Evolutionary conservation across 2,329 filamentous ascomycete genomes (phyloP).

Genomic region (Fusarium bulbicola): DNA sequence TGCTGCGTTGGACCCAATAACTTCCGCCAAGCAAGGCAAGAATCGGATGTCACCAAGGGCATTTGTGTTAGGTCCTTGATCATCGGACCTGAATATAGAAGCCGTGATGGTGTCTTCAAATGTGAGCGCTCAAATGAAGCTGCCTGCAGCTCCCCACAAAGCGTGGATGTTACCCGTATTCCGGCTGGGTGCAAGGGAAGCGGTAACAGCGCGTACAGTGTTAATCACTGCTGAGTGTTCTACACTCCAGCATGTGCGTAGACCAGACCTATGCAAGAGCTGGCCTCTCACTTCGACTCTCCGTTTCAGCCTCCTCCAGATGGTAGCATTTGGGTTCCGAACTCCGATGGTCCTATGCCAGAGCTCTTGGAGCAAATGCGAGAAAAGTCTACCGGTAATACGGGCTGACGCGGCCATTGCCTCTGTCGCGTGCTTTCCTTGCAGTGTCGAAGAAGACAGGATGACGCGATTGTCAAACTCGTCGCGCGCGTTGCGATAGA

Average conservation of each 20-base stretch:
- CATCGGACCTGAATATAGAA: neutral
- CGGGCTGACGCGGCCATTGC: neutral
- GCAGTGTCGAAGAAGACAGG: neutral
- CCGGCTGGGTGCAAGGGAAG: neutral
- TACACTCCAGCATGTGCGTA: neutral
- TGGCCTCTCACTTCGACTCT: neutral
- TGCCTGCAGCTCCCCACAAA: neutral
- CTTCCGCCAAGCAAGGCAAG: neutral
- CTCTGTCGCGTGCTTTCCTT: neutral
- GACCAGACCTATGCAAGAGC: neutral
- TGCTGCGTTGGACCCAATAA: neutral
- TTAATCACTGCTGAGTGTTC: neutral
- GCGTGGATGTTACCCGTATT: neutral
- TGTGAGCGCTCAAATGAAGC: neutral
- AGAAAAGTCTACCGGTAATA: neutral
- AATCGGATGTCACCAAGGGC: neutral
- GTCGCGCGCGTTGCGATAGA: no score
- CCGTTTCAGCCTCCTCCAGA: neutral
- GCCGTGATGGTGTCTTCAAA: neutral
- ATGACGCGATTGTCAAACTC: neutral
- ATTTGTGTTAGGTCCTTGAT: neutral
- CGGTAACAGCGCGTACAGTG: neutral
- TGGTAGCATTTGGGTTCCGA: neutral
- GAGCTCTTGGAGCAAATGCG: neutral
- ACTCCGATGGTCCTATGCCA: no score